Evolutionary conservation across 331 rosid genomes (phyloP).

Genomic region (Quercus tomentella): DNA sequence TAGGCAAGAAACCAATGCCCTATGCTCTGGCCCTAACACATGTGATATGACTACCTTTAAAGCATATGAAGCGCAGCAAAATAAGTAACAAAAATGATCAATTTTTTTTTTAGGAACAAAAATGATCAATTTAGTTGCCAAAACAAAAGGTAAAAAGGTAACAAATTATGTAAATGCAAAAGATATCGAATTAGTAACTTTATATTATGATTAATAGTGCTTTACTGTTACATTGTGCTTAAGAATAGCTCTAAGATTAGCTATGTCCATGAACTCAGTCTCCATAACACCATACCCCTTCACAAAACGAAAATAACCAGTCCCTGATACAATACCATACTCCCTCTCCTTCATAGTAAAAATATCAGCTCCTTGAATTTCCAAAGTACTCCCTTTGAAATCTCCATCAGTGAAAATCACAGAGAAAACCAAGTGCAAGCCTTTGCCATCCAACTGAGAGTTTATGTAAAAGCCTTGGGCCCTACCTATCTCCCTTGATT

Average conservation of each 20-base stretch:
- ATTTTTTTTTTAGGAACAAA: too few relatives aligned
- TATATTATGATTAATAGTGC: conserved; percentile 17
- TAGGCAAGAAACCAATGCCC: too few relatives aligned
- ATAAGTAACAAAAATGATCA: too few relatives aligned
- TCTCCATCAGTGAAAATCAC: conserved; percentile 46
- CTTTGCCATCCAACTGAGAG: conserved; percentile 56
- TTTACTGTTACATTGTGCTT: conserved; percentile 46
- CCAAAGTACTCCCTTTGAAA: conserved; percentile 50
- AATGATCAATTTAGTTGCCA: too few relatives aligned
- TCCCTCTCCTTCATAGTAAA: conserved; percentile 36
- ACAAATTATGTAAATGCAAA: too few relatives aligned
- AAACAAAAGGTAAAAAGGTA: too few relatives aligned
- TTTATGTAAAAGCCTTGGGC: conserved; percentile 59
- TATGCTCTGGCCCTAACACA: too few relatives aligned
- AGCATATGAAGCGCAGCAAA: too few relatives aligned
- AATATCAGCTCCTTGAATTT: conserved; percentile 55
- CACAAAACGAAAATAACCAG: conserved; percentile 58
- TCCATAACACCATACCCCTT: conserved; percentile 60
- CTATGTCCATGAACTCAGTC: conserved; percentile 49
- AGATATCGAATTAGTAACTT: too few relatives aligned
- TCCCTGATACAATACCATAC: conserved; percentile 56
- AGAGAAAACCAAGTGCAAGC: conserved; percentile 49
- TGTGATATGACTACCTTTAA: too few relatives aligned
- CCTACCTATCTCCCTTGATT: conserved; percentile 48
- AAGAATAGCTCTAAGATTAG: conserved; percentile 40